Evolutionary conservation across 805 yeast genomes (phyloP).

Genomic region (Saturnispora bothae): DNA sequence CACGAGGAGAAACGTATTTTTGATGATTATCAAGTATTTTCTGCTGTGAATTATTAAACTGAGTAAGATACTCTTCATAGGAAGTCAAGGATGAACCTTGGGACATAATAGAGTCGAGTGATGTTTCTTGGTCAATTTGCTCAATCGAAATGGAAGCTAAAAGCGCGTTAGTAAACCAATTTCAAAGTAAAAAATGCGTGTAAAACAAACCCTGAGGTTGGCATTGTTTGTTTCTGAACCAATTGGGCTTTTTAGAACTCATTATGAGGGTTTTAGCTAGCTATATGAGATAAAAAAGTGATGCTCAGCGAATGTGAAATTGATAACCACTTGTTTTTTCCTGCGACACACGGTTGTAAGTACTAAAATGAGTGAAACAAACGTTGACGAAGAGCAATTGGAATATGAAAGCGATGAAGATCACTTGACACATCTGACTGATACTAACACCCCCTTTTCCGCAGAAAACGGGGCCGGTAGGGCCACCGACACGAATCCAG

Average conservation of each 20-base stretch:
- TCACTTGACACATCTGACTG: not conserved
- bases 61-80: not conserved
- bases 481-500: not conserved
- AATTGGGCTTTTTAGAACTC: not conserved
- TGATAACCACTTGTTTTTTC: too few species aligned
- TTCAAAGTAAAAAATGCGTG: not conserved
- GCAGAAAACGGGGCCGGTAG: not conserved
- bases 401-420: conserved; percentile 23
- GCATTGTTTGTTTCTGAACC: not conserved
- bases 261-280: not conserved
- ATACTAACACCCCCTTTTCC: conserved; percentile 3
- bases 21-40: not conserved
- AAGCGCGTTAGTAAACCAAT: not conserved
- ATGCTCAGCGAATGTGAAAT: conserved; percentile 3
- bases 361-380: too few species aligned
- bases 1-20: not conserved
- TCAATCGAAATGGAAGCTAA: not conserved
- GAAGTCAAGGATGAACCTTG: not conserved
- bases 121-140: not conserved
- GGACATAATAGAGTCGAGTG: too few species aligned
- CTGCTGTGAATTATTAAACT: not conserved
- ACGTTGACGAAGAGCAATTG: conserved; percentile 20
- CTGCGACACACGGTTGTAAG: too few species aligned
- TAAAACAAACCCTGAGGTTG: not conserved
- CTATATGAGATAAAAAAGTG: not conserved